Evolutionary conservation across 73 alveolate genomes (phyloP).

Genomic region (Blepharisma japonicum): DNA sequence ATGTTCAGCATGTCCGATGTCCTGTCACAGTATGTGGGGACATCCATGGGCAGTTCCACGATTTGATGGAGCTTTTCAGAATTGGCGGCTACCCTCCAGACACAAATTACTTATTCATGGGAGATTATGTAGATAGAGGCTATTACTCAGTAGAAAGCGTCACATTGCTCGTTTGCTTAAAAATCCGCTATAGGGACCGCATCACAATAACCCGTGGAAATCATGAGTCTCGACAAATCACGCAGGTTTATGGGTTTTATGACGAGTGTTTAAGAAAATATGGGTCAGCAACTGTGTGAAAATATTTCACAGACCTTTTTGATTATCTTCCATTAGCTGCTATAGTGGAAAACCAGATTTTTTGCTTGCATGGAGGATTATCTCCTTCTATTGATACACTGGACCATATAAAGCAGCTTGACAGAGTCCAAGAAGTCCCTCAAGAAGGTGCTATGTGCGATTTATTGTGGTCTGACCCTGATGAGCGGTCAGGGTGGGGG

Average conservation of each 20-base stretch:
- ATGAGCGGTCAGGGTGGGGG: conserved; percentile 77
- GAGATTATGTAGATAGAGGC: conserved; percentile 69
- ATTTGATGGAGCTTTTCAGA: conserved; percentile 69
- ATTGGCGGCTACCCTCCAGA: conserved; percentile 68
- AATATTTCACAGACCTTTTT: conserved; percentile 49
- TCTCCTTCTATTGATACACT: conserved; percentile 86
- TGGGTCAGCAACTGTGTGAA: conserved; percentile 54
- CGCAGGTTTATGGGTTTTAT: conserved; percentile 66
- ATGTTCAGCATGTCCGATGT: conserved; percentile 62
- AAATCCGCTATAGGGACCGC: conserved; percentile 61
- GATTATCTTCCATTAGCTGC: conserved; percentile 43
- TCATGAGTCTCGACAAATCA: conserved; percentile 67
- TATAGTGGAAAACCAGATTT: conserved; percentile 59
- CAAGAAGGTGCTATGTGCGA: conserved; percentile 89
- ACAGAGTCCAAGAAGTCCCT: conserved; percentile 72
- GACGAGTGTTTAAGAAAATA: conserved; percentile 62
- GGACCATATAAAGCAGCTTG: conserved; percentile 78
- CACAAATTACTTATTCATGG: conserved; percentile 60
- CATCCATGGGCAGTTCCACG: conserved; percentile 89
- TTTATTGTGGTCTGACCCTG: conserved; percentile 74
- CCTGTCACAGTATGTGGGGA: conserved; percentile 63
- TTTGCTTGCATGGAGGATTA: conserved; percentile 98
- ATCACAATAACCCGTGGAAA: conserved; percentile 69
- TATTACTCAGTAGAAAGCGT: conserved; percentile 62
- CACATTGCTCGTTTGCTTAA: conserved; percentile 54